A percentile compares a stretch with the other conserved stretches of the same genome.
Evolutionary conservation across 2,329 filamentous ascomycete genomes (phyloP).

Genomic region (Pseudocercospora vitis): DNA sequence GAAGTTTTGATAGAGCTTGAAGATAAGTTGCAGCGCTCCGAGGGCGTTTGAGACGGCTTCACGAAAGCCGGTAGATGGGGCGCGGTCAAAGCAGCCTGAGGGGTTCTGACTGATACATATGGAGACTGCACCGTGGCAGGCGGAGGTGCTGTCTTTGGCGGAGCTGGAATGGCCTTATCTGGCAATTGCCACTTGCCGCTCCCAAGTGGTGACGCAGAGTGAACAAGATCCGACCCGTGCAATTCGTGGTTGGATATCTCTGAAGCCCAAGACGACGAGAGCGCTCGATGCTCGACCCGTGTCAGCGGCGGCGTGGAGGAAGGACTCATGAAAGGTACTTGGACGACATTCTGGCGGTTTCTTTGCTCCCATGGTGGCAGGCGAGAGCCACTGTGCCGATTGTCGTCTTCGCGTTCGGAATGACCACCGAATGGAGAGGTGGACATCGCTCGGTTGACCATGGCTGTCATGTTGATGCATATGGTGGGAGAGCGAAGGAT

Average conservation of each 20-base stretch:
- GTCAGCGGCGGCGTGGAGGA: neutral
- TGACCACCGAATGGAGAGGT: neutral
- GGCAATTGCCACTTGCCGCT: neutral
- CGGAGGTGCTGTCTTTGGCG: neutral
- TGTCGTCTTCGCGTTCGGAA: neutral
- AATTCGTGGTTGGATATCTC: neutral
- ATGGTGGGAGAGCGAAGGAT: too few species aligned
- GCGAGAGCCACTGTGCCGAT: neutral
- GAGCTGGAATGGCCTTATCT: neutral
- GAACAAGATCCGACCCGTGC: neutral
- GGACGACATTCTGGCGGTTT: constrained; percentile 9
- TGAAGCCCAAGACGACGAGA: neutral
- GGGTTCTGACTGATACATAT: constrained; percentile 20
- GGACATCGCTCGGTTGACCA: neutral
- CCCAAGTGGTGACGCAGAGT: neutral
- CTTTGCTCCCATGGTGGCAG: constrained; percentile 25
- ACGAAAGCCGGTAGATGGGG: constrained; percentile 12
- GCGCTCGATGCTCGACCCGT: neutral
- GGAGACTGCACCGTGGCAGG: constrained; percentile 10
- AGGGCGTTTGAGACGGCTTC: too few species aligned
- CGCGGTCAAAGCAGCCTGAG: constrained; percentile 13
- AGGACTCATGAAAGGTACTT: constrained; percentile 20
- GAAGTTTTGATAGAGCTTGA: too few species aligned
- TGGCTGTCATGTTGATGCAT: neutral
- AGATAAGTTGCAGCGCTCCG: too few species aligned